Evolutionary conservation across 148 eudicot genomes (phyloP).

Genomic region (Fagopyrum tataricum): DNA sequence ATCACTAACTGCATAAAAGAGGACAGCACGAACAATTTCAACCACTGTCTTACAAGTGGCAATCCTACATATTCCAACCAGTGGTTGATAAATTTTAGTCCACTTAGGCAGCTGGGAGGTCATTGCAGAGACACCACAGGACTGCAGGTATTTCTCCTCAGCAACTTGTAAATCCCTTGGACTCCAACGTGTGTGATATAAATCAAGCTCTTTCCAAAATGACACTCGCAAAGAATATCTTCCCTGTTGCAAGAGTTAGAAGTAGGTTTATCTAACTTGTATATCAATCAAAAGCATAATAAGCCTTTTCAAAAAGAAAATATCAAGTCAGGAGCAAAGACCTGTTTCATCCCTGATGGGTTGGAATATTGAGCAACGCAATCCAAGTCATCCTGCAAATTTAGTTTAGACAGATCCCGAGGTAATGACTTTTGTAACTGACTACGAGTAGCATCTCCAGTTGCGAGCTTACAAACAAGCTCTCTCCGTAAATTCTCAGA

Average conservation of each 20-base stretch:
- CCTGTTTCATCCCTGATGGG: conserved; percentile 97
- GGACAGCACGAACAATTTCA: conserved; percentile 65
- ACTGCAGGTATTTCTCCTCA: conserved; percentile 83
- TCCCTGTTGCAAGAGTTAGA: conserved; percentile 44
- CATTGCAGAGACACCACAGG: conserved; percentile 74
- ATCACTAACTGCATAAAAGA: conserved; percentile 60
- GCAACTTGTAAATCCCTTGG: conserved; percentile 84
- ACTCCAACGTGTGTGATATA: conserved; percentile 93
- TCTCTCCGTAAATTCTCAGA: conserved; percentile 81
- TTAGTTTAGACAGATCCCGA: conserved; percentile 59
- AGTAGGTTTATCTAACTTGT: not conserved
- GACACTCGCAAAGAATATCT: conserved; percentile 68
- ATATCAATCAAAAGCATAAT: conserved; percentile 4
- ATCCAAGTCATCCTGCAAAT: conserved; percentile 73
- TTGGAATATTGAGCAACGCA: conserved; percentile 66
- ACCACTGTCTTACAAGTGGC: conserved; percentile 72
- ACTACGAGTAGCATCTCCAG: conserved; percentile 87
- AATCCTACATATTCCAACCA: conserved; percentile 58
- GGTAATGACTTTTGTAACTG: conserved; percentile 88
- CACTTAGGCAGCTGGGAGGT: conserved; percentile 81
- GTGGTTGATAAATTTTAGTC: conserved; percentile 69
- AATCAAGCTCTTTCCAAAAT: conserved; percentile 86
- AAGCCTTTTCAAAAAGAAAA: not conserved
- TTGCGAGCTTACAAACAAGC: conserved; percentile 74
- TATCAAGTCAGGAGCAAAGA: conserved; percentile 18